Conservation (phyloP, 352 stramenopile genomes). For the Phytophthora aleatoria region DNA sequence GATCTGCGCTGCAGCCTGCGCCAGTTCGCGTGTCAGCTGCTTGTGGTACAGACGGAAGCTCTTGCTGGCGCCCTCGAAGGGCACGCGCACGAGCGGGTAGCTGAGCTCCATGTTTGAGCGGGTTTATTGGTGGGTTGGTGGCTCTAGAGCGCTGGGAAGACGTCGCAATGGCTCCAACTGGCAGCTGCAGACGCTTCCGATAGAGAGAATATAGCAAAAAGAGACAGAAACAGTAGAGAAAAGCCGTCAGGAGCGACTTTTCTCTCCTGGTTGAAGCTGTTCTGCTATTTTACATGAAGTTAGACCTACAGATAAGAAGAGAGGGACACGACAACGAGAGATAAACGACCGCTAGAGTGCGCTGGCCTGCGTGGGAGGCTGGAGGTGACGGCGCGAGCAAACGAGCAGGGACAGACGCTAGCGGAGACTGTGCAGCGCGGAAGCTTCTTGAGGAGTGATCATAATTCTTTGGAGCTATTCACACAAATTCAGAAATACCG, state of each 20-base stretch:
- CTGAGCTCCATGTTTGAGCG: slow-evolving; percentile 56
- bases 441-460: slow-evolving; percentile 16
- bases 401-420: background rate
- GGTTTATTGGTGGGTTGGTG: slow-evolving; percentile 1
- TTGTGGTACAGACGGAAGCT: slow-evolving; percentile 84
- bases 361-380: background rate
- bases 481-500: background rate
- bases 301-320: slow-evolving; percentile 15
- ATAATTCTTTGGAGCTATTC: background rate
- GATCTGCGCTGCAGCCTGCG: slow-evolving; percentile 49
- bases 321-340: background rate
- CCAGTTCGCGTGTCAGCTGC: slow-evolving; percentile 72
- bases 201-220: slow-evolving; percentile 11
- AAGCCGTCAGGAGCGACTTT: slow-evolving; percentile 33
- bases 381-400: background rate
- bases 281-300: slow-evolving; percentile 6
- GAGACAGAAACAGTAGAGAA: slow-evolving; percentile 23
- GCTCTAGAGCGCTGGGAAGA: background rate
- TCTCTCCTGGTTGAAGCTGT: slow-evolving; percentile 24
- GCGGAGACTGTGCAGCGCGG: background rate
- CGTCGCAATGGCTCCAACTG: slow-evolving; percentile 3
- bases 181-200: background rate
- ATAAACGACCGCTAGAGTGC: background rate
- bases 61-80: slow-evolving; percentile 78
- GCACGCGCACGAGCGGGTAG: slow-evolving; percentile 73